Conservation (phyloP, 2,329 filamentous ascomycete genomes). For the Grosmannia clavigera region DNA sequence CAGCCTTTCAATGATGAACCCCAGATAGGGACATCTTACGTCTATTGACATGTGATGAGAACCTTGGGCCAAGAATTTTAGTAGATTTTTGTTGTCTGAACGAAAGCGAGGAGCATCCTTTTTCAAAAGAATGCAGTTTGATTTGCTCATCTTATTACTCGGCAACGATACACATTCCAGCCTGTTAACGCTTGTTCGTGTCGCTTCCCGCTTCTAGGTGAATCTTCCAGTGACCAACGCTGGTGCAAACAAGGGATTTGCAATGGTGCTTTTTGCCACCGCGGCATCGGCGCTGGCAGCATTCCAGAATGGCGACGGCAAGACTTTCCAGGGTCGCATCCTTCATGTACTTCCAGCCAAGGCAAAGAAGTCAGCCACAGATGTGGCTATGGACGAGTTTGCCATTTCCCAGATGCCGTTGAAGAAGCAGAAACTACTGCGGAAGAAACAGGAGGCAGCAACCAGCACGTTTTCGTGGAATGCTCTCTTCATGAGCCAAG, state of each 20-base stretch:
- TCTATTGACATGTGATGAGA: slow-evolving; percentile 78
- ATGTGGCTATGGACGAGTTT: slow-evolving; percentile 60
- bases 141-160: background rate
- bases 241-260: slow-evolving; percentile 77
- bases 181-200: slow-evolving; percentile 1
- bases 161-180: background rate
- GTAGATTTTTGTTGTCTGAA: slow-evolving; percentile 97
- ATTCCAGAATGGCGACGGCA: slow-evolving; percentile 67
- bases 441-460: slow-evolving; percentile 68
- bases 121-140: background rate
- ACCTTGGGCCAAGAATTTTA: slow-evolving; percentile 91
- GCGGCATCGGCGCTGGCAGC: slow-evolving; percentile 64
- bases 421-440: slow-evolving; percentile 88
- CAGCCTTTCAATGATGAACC: slow-evolving; percentile 63
- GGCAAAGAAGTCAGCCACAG: slow-evolving; percentile 50
- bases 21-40: slow-evolving; percentile 99
- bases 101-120: slow-evolving; percentile 14
- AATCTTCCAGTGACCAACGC: slow-evolving; percentile 68
- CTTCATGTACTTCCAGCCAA: slow-evolving; percentile 80
- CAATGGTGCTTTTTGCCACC: slow-evolving; percentile 68
- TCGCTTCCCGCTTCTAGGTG: slow-evolving; percentile 45
- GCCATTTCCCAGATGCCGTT: slow-evolving; percentile 81
- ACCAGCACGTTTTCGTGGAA: slow-evolving; percentile 90
- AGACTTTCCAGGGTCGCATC: slow-evolving; percentile 83
- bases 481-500: slow-evolving; percentile 96